A percentile compares a stretch with the other conserved stretches of the same genome.
Conservation (phyloP, 345 rosid genomes). For the Heritiera fomes region DNA sequence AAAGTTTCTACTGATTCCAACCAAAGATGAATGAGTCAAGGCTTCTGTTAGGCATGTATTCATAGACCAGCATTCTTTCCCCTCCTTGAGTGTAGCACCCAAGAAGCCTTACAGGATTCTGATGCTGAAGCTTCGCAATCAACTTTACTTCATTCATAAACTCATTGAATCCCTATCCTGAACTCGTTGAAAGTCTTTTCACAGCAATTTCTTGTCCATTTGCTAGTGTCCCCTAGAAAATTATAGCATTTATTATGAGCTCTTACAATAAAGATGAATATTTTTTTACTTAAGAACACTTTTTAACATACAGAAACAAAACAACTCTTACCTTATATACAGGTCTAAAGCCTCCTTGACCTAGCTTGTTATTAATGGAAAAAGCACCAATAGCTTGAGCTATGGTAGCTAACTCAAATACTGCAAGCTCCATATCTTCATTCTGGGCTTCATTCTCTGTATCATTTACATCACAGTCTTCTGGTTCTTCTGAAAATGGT, state of each 20-base stretch:
- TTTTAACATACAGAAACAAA: neutral
- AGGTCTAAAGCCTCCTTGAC: conserved; percentile 43
- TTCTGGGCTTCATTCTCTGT: too few relatives aligned
- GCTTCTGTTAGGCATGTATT: conserved; percentile 40
- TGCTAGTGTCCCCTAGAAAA: conserved; percentile 39
- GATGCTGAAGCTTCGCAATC: conserved; percentile 53
- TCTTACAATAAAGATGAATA: neutral
- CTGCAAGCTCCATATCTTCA: conserved; percentile 19
- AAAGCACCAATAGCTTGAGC: conserved; percentile 33
- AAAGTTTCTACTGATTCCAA: neutral
- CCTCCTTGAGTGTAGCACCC: conserved; percentile 38
- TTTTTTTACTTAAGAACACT: neutral
- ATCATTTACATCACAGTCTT: neutral
- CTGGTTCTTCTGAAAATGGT: neutral
- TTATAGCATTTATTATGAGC: neutral
- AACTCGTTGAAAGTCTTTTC: conserved; percentile 45
- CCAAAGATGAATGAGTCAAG: conserved; percentile 34
- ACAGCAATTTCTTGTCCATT: conserved; percentile 52
- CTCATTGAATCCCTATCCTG: conserved; percentile 48
- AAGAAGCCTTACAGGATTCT: conserved; percentile 48
- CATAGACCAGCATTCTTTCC: conserved; percentile 36
- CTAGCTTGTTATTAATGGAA: conserved; percentile 35
- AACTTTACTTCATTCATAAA: conserved; percentile 46
- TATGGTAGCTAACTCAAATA: conserved; percentile 15
- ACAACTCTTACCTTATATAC: conserved; percentile 28